Evolutionary conservation across 2,329 filamentous ascomycete genomes (phyloP), one percentile per base, ranked within the genome.

Genomic region (Neopestalotiopsis clavispora): DNA sequence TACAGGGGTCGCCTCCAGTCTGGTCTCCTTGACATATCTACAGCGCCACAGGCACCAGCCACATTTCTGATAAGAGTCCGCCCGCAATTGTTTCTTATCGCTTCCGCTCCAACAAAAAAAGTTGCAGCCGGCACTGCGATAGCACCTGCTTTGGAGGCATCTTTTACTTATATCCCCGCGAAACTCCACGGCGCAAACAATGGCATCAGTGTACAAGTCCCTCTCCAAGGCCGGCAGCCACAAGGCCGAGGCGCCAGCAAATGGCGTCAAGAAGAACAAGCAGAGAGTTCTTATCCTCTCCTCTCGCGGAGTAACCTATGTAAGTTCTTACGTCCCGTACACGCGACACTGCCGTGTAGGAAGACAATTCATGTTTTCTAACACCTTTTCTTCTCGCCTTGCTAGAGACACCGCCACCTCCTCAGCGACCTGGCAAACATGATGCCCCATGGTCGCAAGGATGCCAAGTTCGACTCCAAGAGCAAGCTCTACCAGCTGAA

Each of bases 391-490:
- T 52, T 17, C n/a, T 30, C 30, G 57, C 17, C 23, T 17, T 59
- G 65, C 56, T 69, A 52, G 75, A 97, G 95, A 81, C 96, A 98
- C 81, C 92, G 96, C 58, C 96, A 99, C 83, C 86, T 99, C 58
- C 87, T 99, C 71, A 93, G 95, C 77, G 96, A 99, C 78, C 86
- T 99, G 62, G 90, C 94, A 69, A 88, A 92, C 38, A 90, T 99
- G 81, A 90, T 99, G 73, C 96, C 96, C 2, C 96, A 99, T 80
- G 91, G 91, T 73, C 91, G 94, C 78, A 97, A 97, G 84, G 96
- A 99, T 80, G 94, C 93, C 75, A 99, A 99, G 83, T 93, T 98
- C 73, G 96, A 99, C 81, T 96, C 94, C 66, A 98, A 98, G 84
- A 95, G 93, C 49, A 94, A 96, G 84, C 87, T 94, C 74, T 87